These are phyloP conservation scores for Plantago elongata DNA, from an alignment of 257 asterid genomes.

Conservation along the genomic window DNA sequence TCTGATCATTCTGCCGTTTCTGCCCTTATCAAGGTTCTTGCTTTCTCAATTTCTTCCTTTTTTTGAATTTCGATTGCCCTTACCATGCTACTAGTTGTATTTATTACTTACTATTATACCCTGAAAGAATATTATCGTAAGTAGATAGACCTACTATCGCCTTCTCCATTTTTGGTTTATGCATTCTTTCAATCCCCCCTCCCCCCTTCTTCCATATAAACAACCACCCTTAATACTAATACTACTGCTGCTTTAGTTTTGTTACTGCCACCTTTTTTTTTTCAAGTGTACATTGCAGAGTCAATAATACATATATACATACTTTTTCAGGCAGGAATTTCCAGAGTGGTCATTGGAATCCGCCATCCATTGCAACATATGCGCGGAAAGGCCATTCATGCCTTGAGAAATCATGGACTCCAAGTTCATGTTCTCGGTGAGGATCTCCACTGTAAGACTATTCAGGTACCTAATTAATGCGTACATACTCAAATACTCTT, in stretches of 20 bases:
- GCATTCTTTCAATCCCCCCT: background rate
- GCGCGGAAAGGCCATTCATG: constrained; percentile 83
- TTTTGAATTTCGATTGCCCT: background rate
- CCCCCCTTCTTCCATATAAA: background rate
- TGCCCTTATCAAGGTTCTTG: constrained; percentile 60
- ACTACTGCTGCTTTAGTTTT: background rate
- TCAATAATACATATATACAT: no score
- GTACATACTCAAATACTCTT: no score
- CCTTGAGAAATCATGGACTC: constrained; percentile 73
- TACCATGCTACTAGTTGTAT: no score
- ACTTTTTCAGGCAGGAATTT: constrained; percentile 71
- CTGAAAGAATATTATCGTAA: no score
- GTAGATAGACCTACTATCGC: no score
- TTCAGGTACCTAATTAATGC: constrained; percentile 44
- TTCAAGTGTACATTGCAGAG: no score
- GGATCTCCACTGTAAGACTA: constrained; percentile 58
- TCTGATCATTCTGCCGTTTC: constrained; percentile 60
- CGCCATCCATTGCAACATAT: constrained; percentile 91
- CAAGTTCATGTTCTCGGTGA: constrained; percentile 91
- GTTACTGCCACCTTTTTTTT: no score
- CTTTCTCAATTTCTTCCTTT: background rate
- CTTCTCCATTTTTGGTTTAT: background rate
- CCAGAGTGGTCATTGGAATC: constrained; percentile 88
- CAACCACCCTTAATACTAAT: no score
- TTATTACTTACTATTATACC: no score